These are phyloP conservation scores for Nelumbo lutea DNA, from an alignment of 164 flowering plant genomes.

Conservation along the genomic window DNA sequence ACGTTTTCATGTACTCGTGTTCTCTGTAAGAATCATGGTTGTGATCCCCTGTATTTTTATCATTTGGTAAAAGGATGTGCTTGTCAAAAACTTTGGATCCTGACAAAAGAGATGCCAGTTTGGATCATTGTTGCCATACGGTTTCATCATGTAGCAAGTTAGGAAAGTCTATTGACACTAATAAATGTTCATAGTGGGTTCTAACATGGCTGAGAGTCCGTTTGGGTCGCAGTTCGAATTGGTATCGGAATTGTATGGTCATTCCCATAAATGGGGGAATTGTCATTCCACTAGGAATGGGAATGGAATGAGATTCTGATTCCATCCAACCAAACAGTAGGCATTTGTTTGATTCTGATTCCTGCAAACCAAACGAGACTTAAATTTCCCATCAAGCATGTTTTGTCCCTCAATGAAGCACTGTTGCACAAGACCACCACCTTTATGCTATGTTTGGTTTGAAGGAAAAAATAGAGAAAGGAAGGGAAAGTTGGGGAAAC, in stretches of 20 bases:
- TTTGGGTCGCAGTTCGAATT: no score
- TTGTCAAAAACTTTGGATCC: conserved; percentile 29
- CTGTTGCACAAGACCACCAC: no score
- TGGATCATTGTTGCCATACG: conserved; percentile 68
- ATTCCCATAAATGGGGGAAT: no score
- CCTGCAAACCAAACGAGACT: no score
- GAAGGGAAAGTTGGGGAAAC: no score
- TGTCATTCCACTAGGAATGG: no score
- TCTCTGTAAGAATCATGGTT: background rate
- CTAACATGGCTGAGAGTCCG: conserved; percentile 50
- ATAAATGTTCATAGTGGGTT: conserved; percentile 51
- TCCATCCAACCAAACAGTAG: no score
- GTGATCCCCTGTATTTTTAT: background rate
- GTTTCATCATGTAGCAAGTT: conserved; percentile 76
- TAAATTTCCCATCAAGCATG: conserved; percentile 35
- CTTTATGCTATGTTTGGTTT: no score
- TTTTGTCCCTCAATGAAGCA: conserved; percentile 8
- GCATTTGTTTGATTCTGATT: no score
- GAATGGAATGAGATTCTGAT: no score
- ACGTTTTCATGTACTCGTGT: conserved; percentile 1
- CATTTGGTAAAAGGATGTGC: background rate
- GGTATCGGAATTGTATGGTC: no score
- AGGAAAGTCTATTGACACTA: conserved; percentile 65
- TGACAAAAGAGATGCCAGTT: conserved; percentile 72
- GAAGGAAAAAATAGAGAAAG: no score